These are phyloP conservation scores for Sungouiozyma ichnusensis DNA, from an alignment of 805 yeast species.

Conservation along the genomic window DNA sequence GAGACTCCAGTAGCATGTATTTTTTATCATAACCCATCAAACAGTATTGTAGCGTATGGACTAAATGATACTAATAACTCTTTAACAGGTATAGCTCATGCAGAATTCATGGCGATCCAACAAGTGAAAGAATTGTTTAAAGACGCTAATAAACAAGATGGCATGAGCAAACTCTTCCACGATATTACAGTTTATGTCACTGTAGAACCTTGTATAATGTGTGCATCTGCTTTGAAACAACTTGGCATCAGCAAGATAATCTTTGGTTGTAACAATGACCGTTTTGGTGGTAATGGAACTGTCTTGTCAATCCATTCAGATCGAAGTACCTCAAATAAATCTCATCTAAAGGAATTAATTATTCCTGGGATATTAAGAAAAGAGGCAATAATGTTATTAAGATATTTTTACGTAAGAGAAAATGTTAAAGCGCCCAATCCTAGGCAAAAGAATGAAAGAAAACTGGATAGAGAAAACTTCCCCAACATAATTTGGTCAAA, in stretches of 20 bases:
- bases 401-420: conserved; percentile 78
- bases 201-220: conserved; percentile 97
- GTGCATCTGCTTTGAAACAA: conserved; percentile 85
- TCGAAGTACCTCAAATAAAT: conserved; percentile 12
- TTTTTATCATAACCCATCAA: conserved; percentile 38
- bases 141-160: neutral
- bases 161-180: conserved; percentile 30
- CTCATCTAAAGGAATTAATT: conserved; percentile 22
- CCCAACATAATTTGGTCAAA: conserved; percentile 49
- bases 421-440: conserved; percentile 81
- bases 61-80: conserved; percentile 81
- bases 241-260: conserved; percentile 61
- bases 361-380: conserved; percentile 71
- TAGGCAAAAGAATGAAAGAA: conserved; percentile 59
- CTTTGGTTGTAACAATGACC: conserved; percentile 89
- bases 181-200: conserved; percentile 76
- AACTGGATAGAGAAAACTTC: conserved; percentile 43
- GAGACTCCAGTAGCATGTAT: conserved; percentile 86
- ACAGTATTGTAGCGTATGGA: conserved; percentile 57
- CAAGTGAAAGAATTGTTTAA: conserved; percentile 30
- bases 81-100: conserved; percentile 81
- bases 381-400: conserved; percentile 72
- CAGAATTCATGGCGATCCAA: conserved; percentile 78
- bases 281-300: conserved; percentile 96
- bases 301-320: conserved; percentile 54